Evolutionary conservation across 2,329 filamentous ascomycete genomes (phyloP).

Genomic region (Colletotrichum sp.): DNA sequence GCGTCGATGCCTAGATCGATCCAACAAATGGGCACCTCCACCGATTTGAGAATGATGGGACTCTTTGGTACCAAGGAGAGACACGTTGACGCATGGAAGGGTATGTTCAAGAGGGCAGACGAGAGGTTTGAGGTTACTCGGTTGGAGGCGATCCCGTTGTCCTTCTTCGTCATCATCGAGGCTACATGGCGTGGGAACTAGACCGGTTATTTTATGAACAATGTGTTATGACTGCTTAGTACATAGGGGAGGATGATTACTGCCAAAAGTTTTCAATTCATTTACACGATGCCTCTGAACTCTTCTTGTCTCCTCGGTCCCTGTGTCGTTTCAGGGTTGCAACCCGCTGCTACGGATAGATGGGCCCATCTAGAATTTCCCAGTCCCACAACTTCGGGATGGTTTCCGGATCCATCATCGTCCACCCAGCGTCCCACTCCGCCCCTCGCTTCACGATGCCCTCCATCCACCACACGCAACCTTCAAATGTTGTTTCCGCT

Average conservation of each 20-base stretch:
- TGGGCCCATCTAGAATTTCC: background rate
- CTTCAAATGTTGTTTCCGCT: background rate
- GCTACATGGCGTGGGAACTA: conserved; percentile 37
- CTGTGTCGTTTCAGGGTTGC: background rate
- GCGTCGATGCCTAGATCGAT: conserved; percentile 36
- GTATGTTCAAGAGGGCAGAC: conserved; percentile 49
- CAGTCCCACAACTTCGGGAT: background rate
- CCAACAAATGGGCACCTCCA: conserved; percentile 43
- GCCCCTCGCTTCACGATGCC: background rate
- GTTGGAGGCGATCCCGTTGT: conserved; percentile 37
- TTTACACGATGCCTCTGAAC: background rate
- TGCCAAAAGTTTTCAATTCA: background rate
- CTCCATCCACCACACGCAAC: background rate
- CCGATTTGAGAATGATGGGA: conserved; percentile 56
- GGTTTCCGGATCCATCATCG: background rate
- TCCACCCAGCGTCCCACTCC: background rate
- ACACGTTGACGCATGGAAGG: conserved; percentile 48
- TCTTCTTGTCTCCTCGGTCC: background rate
- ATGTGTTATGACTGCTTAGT: background rate
- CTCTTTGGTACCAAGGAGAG: conserved; percentile 55
- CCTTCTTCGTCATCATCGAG: conserved; percentile 41
- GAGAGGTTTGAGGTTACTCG: conserved; percentile 46
- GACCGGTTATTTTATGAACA: background rate
- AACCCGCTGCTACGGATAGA: background rate
- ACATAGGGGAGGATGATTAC: background rate